Evolutionary conservation across 345 rosid genomes (phyloP).

Genomic region (Boechera divaricarpa): DNA sequence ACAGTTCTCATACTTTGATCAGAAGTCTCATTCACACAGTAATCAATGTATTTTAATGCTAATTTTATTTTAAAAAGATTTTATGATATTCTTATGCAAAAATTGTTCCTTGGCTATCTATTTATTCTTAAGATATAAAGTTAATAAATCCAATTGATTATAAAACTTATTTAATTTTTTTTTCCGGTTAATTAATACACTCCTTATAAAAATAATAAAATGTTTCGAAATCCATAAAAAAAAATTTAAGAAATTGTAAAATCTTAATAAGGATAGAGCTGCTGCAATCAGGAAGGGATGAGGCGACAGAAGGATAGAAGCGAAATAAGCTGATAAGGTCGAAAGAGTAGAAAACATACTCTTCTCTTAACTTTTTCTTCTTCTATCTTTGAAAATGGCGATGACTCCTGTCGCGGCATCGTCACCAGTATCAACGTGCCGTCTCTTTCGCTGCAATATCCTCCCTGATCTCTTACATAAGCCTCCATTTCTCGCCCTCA

Average conservation of each 20-base stretch:
- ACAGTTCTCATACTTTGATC: too few species aligned
- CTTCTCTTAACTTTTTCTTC: slow-evolving; percentile 24
- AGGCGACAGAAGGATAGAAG: slow-evolving; percentile 27
- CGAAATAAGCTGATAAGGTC: slow-evolving; percentile 36
- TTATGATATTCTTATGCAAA: background rate
- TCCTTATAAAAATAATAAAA: background rate
- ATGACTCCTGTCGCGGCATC: slow-evolving; percentile 38
- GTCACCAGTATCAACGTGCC: slow-evolving; percentile 32
- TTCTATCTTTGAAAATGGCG: slow-evolving; percentile 39
- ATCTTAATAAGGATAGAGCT: slow-evolving; percentile 3
- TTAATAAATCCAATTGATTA: background rate
- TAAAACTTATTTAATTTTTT: background rate
- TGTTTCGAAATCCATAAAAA: background rate
- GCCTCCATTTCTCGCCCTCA: slow-evolving; percentile 38
- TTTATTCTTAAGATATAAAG: background rate
- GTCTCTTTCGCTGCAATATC: slow-evolving; percentile 28
- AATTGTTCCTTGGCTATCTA: background rate
- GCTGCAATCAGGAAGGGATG: slow-evolving; percentile 34
- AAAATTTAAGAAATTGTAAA: background rate
- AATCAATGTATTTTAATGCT: too few species aligned
- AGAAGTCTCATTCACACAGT: too few species aligned
- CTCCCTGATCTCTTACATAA: slow-evolving; percentile 30
- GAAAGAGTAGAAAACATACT: slow-evolving; percentile 23
- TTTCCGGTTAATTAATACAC: background rate
- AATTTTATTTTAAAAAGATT: background rate